Conservation (phyloP, 352 stramenopile species). For the Phytophthora melonis region DNA sequence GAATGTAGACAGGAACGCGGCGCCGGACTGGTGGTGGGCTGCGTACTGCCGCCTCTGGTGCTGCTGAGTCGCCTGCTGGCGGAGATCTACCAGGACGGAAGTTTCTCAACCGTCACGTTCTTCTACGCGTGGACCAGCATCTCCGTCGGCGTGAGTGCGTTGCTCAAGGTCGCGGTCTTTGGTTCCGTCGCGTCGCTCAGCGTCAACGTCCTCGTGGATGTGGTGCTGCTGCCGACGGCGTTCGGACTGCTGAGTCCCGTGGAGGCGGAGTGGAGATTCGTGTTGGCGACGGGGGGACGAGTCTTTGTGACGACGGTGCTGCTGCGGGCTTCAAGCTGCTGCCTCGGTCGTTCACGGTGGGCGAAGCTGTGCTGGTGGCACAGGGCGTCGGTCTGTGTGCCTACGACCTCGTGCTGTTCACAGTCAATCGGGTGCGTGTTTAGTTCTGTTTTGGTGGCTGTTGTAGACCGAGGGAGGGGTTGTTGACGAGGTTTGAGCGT, state of each 20-base stretch:
- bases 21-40: slow-evolving; percentile 57
- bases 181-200: slow-evolving; percentile 36
- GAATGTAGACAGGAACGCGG: slow-evolving; percentile 55
- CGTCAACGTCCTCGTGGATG: slow-evolving; percentile 46
- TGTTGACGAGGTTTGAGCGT: neutral
- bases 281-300: slow-evolving; percentile 43
- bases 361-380: slow-evolving; percentile 67
- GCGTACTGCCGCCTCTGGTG: slow-evolving; percentile 58
- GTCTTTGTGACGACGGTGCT: slow-evolving; percentile 44
- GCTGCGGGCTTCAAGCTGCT: slow-evolving; percentile 45
- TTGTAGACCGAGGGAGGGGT: neutral
- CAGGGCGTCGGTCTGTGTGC: slow-evolving; percentile 56
- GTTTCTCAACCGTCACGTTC: slow-evolving; percentile 42
- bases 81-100: slow-evolving; percentile 27
- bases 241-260: slow-evolving; percentile 28
- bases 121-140: slow-evolving; percentile 61
- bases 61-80: slow-evolving; percentile 57
- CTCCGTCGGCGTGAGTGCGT: slow-evolving; percentile 45
- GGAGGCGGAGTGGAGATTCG: slow-evolving; percentile 33
- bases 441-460: neutral
- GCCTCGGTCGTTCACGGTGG: slow-evolving; percentile 69
- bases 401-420: slow-evolving; percentile 58
- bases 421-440: slow-evolving; percentile 38
- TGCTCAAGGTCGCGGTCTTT: slow-evolving; percentile 50
- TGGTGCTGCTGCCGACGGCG: slow-evolving; percentile 33